phyloP scores from a whole-genome alignment of 345 rosid genomes.

The Pseudoturritis turrita region DNA sequence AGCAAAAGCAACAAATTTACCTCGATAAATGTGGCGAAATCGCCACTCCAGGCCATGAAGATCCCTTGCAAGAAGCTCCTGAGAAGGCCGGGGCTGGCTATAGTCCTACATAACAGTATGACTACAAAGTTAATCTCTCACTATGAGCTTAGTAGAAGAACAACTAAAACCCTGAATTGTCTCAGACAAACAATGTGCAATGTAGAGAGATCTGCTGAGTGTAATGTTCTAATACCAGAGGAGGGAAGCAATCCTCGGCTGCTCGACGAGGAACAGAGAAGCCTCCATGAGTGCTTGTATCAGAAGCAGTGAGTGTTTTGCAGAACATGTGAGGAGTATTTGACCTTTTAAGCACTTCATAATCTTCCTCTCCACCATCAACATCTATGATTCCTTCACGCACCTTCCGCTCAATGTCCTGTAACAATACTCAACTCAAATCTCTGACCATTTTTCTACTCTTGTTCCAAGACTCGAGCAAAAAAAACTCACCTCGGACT shows the following conservation, averaged over 20 bases:
- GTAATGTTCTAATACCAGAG: constrained; percentile 47
- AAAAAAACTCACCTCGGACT: constrained; percentile 56
- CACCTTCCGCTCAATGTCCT: constrained; percentile 57
- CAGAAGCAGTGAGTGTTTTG: constrained; percentile 98
- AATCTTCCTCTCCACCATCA: constrained; percentile 67
- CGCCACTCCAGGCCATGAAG: constrained; percentile 95
- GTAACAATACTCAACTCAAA: background rate
- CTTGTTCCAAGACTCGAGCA: background rate
- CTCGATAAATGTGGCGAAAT: constrained; percentile 94
- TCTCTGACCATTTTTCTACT: background rate
- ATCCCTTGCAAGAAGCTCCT: constrained; percentile 96
- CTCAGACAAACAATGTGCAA: background rate
- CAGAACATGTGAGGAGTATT: constrained; percentile 95
- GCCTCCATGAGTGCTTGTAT: constrained; percentile 99
- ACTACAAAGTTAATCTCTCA: background rate
- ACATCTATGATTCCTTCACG: constrained; percentile 46
- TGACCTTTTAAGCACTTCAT: constrained; percentile 53
- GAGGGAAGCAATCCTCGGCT: constrained; percentile 99
- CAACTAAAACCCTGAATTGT: background rate
- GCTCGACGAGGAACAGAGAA: constrained; percentile 99
- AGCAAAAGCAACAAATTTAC: constrained; percentile 29
- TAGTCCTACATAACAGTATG: constrained; percentile 59
- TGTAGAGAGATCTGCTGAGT: background rate
- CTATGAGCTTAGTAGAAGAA: background rate
- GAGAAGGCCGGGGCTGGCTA: constrained; percentile 91